Conservation (phyloP, 2,329 filamentous ascomycete genomes). For the Didymella exigua region DNA sequence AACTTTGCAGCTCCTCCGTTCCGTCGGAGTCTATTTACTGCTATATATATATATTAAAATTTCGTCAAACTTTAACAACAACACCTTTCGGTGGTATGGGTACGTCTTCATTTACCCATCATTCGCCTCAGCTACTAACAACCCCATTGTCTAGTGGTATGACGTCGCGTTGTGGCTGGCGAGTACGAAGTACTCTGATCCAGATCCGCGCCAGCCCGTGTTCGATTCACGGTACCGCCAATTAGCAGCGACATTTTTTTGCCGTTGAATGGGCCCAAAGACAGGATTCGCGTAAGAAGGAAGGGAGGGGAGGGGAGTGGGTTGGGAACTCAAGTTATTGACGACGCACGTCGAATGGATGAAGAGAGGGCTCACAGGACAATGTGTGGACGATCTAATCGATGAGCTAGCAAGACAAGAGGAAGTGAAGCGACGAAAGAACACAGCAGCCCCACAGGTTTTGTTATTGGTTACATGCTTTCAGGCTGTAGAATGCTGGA, state of each 20-base stretch:
- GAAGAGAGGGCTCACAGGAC: conserved; percentile 10
- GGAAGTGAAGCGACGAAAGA: neutral
- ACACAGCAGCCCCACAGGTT: neutral
- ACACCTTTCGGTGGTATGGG: neutral
- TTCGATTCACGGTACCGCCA: conserved; percentile 22
- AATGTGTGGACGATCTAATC: conserved; percentile 11
- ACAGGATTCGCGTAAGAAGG: no score
- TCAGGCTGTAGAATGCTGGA: conserved; percentile 17
- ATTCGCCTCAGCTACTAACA: neutral
- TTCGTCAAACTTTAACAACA: no score
- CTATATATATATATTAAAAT: no score
- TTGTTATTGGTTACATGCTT: conserved; percentile 11
- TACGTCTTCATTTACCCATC: neutral
- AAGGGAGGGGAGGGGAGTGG: neutral
- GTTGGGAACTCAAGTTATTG: conserved; percentile 18
- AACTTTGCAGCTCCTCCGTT: no score
- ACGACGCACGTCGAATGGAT: conserved; percentile 11
- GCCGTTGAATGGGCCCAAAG: neutral
- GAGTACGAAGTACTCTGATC: conserved; percentile 10
- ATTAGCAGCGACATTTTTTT: conserved; percentile 2
- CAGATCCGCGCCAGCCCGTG: conserved; percentile 21
- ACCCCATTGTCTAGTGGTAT: conserved; percentile 11
- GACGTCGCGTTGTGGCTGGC: conserved; percentile 22
- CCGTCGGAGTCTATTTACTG: no score
- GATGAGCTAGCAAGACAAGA: conserved; percentile 1